phyloP scores from a whole-genome alignment of 1,284 basidiomycete species.

The Puccinia polysora region DNA sequence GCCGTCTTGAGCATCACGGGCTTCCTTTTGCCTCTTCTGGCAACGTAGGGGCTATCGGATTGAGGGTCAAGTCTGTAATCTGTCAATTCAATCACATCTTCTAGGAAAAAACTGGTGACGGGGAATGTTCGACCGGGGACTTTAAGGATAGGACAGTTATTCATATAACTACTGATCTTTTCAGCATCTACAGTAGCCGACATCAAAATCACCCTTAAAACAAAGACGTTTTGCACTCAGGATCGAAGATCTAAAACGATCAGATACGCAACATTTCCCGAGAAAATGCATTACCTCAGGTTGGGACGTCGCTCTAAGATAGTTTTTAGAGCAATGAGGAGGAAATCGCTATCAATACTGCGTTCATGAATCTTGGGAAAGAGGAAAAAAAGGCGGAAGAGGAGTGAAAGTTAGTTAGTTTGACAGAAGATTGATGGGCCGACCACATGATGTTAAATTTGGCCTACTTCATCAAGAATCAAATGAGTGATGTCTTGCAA shows the following conservation, averaged over 20 bases:
- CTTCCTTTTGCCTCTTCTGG: constrained; percentile 30
- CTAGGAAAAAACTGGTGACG: constrained; percentile 78
- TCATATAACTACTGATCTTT: constrained; percentile 89
- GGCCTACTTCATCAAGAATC: constrained; percentile 74
- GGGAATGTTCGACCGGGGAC: constrained; percentile 98
- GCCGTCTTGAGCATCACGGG: constrained; percentile 17
- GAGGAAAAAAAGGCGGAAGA: background rate
- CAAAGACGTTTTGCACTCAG: background rate
- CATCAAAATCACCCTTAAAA: constrained; percentile 80
- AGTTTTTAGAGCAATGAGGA: constrained; percentile 91
- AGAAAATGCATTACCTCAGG: constrained; percentile 62
- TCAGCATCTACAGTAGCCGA: constrained; percentile 93
- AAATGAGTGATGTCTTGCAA: constrained; percentile 91
- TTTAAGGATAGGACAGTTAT: constrained; percentile 76
- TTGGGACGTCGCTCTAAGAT: constrained; percentile 72
- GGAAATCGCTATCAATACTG: constrained; percentile 94
- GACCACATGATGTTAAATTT: too few relatives aligned
- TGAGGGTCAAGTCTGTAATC: constrained; percentile 73
- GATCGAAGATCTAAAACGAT: too few relatives aligned
- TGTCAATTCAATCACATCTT: constrained; percentile 84
- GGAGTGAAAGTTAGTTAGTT: background rate
- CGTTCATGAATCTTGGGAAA: constrained; percentile 72
- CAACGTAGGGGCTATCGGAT: constrained; percentile 68
- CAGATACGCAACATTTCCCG: too few relatives aligned
- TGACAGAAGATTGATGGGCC: background rate